A percentile compares a stretch with the other conserved stretches of the same genome.
These are phyloP conservation scores for Lichtheimia ornata DNA, from an alignment of 371 early-diverging fungal genomes.

Conservation along the genomic window DNA sequence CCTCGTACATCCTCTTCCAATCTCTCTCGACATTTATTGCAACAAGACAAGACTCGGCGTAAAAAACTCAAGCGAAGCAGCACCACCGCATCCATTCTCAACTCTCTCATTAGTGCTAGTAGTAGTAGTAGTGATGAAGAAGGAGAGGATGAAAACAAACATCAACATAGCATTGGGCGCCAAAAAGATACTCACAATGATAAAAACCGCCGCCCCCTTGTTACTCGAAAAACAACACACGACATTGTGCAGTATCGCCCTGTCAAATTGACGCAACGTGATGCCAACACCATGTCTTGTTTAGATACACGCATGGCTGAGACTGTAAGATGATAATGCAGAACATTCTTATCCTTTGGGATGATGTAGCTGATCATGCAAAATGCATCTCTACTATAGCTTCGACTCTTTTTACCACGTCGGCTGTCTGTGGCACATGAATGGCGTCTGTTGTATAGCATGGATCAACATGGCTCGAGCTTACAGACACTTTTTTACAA, in stretches of 20 bases:
- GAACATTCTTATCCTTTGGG: neutral
- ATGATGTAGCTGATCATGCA: too few species aligned
- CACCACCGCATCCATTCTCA: slow-evolving; percentile 2
- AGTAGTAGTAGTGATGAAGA: neutral
- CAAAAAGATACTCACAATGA: too few species aligned
- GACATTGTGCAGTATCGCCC: slow-evolving; percentile 2
- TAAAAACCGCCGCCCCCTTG: neutral
- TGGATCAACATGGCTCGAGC: slow-evolving; percentile 45
- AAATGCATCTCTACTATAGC: slow-evolving; percentile 3
- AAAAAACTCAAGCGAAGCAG: slow-evolving; percentile 6
- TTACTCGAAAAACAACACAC: neutral
- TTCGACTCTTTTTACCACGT: slow-evolving; percentile 24
- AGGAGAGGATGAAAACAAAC: neutral
- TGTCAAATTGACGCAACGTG: slow-evolving; percentile 12
- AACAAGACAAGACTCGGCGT: slow-evolving; percentile 4
- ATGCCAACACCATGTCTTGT: slow-evolving; percentile 18
- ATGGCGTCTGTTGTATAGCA: slow-evolving; percentile 39
- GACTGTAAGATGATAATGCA: slow-evolving; percentile 16
- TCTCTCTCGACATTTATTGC: slow-evolving; percentile 8
- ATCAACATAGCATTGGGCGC: neutral
- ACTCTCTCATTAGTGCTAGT: slow-evolving; percentile 5
- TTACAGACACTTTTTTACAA: slow-evolving; percentile 30
- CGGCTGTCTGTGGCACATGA: slow-evolving; percentile 26
- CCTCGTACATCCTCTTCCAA: slow-evolving; percentile 9
- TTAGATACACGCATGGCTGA: slow-evolving; percentile 25